Evolutionary conservation across 1,284 basidiomycete species (phyloP).

Genomic region (Melampsora occidentalis): DNA sequence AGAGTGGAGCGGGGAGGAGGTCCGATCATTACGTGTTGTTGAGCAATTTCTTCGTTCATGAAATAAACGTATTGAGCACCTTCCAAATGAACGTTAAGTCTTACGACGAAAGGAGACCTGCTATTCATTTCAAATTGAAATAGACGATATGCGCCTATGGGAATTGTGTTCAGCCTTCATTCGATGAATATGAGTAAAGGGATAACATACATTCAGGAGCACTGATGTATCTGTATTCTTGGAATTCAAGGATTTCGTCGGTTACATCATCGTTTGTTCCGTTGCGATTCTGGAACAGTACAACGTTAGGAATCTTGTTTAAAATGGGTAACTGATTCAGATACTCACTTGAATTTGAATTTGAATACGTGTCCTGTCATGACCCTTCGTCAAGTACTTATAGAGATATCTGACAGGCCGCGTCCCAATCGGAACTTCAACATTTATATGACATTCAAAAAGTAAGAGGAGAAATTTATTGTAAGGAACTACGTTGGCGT

Average conservation of each 20-base stretch:
- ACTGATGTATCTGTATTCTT: conserved; percentile 2
- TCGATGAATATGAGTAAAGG: not conserved
- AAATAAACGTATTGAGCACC: not conserved
- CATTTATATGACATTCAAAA: conserved; percentile 27
- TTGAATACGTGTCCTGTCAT: not conserved
- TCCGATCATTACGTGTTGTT: not conserved
- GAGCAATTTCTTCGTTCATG: not conserved
- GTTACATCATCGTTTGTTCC: too few relatives aligned
- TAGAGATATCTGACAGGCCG: conserved; percentile 8
- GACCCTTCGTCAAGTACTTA: conserved; percentile 24
- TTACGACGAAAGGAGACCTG: not conserved
- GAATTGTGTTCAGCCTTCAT: too few relatives aligned
- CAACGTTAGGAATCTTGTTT: too few relatives aligned
- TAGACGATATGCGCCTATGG: not conserved
- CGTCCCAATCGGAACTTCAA: not conserved
- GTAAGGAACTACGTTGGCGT: conserved; percentile 4
- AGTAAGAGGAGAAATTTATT: not conserved
- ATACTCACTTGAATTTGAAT: not conserved
- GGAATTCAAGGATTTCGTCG: not conserved
- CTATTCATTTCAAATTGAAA: not conserved
- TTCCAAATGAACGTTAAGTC: not conserved
- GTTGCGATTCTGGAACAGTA: too few relatives aligned
- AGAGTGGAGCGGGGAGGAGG: not conserved
- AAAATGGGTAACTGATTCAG: too few relatives aligned
- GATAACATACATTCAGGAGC: not conserved